phyloP scores from a whole-genome alignment of 2,329 filamentous ascomycete genomes.

The Xylaria arbuscula region DNA sequence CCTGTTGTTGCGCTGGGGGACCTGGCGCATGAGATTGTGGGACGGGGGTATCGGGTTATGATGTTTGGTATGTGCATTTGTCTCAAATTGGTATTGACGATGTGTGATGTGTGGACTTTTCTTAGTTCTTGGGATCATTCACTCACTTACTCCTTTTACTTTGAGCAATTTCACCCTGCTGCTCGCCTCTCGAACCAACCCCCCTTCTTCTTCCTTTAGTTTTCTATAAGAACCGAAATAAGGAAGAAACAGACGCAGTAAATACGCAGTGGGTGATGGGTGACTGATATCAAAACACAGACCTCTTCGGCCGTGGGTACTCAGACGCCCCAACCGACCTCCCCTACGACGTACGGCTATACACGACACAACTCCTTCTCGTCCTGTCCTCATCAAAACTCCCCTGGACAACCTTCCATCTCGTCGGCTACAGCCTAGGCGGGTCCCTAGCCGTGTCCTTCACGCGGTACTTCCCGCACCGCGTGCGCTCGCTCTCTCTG shows the following conservation, averaged over 20 bases:
- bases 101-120: background rate
- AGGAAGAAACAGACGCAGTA: too few relatives aligned
- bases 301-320: slow-evolving; percentile 82
- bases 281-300: slow-evolving; percentile 58
- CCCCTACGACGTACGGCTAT: slow-evolving; percentile 72
- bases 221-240: background rate
- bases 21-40: slow-evolving; percentile 73
- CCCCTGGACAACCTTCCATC: slow-evolving; percentile 70
- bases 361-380: slow-evolving; percentile 72
- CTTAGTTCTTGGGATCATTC: background rate
- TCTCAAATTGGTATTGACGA: too few relatives aligned
- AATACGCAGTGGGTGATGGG: too few relatives aligned
- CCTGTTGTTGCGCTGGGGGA: slow-evolving; percentile 76
- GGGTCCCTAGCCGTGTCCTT: slow-evolving; percentile 79
- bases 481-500: slow-evolving; percentile 72
- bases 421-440: slow-evolving; percentile 84
- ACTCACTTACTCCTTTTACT: background rate
- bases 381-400: slow-evolving; percentile 72
- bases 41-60: slow-evolving; percentile 79
- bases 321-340: slow-evolving; percentile 72
- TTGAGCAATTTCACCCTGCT: background rate
- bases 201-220: background rate
- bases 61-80: slow-evolving; percentile 72
- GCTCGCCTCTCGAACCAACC: background rate
- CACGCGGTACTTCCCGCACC: slow-evolving; percentile 72